Evolutionary conservation across 176 grass and related monocot species (phyloP).

Genomic region (Oryza punctata): DNA sequence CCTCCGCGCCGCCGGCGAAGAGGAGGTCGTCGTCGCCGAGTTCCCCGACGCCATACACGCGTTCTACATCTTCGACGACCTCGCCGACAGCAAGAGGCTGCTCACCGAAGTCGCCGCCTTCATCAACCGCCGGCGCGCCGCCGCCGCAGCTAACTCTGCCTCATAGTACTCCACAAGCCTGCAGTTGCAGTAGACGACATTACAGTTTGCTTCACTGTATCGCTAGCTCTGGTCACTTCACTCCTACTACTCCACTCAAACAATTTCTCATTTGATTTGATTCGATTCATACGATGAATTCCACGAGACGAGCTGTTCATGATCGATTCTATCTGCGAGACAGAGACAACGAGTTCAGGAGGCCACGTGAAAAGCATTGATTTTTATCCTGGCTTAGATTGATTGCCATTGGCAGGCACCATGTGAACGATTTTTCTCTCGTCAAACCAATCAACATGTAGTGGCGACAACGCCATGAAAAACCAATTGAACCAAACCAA

Average conservation of each 20-base stretch:
- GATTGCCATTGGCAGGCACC: not conserved
- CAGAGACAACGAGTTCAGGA: not conserved
- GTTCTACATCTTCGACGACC: constrained; percentile 42
- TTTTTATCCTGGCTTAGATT: not conserved
- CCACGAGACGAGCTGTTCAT: not conserved
- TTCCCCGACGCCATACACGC: constrained; percentile 53
- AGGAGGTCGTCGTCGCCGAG: constrained; percentile 36
- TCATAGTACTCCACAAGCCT: not conserved
- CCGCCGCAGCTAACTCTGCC: not conserved
- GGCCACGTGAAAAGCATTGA: not conserved
- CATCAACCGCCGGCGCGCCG: constrained; percentile 37
- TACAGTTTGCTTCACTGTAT: not conserved
- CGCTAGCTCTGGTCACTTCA: not conserved
- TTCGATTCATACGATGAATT: not conserved
- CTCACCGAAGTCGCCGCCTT: constrained; percentile 39
- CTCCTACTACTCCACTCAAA: not conserved
- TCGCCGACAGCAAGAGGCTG: constrained; percentile 29
- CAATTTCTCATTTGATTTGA: not conserved
- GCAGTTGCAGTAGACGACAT: too few relatives aligned
- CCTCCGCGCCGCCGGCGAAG: constrained; percentile 25
- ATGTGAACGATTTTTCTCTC: not conserved
- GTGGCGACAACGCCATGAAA: not conserved
- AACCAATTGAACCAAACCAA: not conserved
- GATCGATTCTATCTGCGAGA: not conserved
- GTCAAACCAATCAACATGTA: not conserved